Conservation (phyloP, 1,284 basidiomycete species). For the Porodaedalea pini region DNA sequence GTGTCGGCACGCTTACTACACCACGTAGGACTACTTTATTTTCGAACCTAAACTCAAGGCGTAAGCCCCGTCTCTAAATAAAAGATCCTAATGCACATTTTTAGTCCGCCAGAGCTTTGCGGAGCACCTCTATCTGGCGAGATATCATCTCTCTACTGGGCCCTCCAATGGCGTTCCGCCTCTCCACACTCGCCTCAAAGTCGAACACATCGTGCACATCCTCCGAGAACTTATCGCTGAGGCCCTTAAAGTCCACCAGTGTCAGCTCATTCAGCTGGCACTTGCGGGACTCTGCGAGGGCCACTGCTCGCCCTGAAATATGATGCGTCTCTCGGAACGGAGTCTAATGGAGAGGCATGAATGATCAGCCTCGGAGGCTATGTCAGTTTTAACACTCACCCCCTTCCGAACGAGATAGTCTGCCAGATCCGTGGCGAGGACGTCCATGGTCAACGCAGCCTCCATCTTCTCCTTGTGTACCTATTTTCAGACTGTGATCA, state of each 20-base stretch:
- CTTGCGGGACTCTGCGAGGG: conserved; percentile 81
- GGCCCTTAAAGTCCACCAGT: conserved; percentile 72
- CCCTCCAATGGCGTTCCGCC: conserved; percentile 89
- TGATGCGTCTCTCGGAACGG: conserved; percentile 99
- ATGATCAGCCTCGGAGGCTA: conserved; percentile 2
- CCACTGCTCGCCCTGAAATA: conserved; percentile 93
- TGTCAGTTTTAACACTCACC: conserved; percentile 45
- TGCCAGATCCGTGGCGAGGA: conserved; percentile 94
- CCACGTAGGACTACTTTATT: no score
- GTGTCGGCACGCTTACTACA: neutral
- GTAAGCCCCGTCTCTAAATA: no score
- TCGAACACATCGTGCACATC: conserved; percentile 85
- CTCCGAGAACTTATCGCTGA: conserved; percentile 77
- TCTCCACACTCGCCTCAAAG: conserved; percentile 95
- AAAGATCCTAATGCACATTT: neutral
- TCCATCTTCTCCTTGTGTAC: conserved; percentile 90
- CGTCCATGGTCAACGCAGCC: conserved; percentile 89
- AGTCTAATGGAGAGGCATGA: conserved; percentile 33
- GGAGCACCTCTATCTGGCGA: conserved; percentile 76
- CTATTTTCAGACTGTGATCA: conserved; percentile 37
- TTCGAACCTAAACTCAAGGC: no score
- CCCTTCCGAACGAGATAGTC: conserved; percentile 99
- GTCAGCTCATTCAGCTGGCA: conserved; percentile 82
- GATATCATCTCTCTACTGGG: conserved; percentile 83
- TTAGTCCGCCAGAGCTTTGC: conserved; percentile 41